A percentile compares a stretch with the other conserved stretches of the same genome.
Evolutionary conservation across 495 filamentous ascomycete genomes (phyloP).

Genomic region (Penicillium cosmopolitanum): DNA sequence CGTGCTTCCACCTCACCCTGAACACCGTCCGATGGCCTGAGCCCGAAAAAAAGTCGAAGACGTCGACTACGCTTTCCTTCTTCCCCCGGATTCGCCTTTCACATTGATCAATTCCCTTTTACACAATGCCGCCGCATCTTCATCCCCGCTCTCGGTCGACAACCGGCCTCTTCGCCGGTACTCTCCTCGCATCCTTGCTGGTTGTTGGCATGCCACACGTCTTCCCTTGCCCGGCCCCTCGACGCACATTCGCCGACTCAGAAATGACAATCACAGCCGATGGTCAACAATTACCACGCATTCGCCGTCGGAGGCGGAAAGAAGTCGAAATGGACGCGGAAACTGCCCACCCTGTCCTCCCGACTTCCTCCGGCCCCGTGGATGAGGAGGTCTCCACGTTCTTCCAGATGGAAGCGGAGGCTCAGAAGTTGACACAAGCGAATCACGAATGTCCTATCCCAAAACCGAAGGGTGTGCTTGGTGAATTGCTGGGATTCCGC

Average conservation of each 20-base stretch:
- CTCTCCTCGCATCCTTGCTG: constrained; percentile 85
- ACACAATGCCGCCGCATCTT: constrained; percentile 81
- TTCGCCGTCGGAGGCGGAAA: constrained; percentile 39
- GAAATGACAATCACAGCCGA: constrained; percentile 57
- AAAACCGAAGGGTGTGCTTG: constrained; percentile 76
- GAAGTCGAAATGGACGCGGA: constrained; percentile 35
- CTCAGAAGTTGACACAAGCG: constrained; percentile 37
- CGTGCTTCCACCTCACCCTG: neutral
- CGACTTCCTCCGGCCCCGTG: constrained; percentile 22
- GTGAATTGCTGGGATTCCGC: constrained; percentile 71
- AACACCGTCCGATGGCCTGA: constrained; percentile 28
- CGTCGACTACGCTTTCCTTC: constrained; percentile 17
- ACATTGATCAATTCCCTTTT: neutral
- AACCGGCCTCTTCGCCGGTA: constrained; percentile 90
- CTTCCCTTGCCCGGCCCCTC: constrained; percentile 90
- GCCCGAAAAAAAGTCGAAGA: constrained; percentile 20
- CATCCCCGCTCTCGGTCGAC: constrained; percentile 92
- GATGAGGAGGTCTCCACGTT: constrained; percentile 53
- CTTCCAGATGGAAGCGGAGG: constrained; percentile 50
- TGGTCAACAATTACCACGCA: constrained; percentile 44
- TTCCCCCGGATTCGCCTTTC: neutral
- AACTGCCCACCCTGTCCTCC: constrained; percentile 17
- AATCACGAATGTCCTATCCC: constrained; percentile 75
- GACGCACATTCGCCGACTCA: constrained; percentile 71
- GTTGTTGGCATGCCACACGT: constrained; percentile 90